phyloP scores from a whole-genome alignment of 768 basidiomycete genomes.

The Trametes villosa region DNA sequence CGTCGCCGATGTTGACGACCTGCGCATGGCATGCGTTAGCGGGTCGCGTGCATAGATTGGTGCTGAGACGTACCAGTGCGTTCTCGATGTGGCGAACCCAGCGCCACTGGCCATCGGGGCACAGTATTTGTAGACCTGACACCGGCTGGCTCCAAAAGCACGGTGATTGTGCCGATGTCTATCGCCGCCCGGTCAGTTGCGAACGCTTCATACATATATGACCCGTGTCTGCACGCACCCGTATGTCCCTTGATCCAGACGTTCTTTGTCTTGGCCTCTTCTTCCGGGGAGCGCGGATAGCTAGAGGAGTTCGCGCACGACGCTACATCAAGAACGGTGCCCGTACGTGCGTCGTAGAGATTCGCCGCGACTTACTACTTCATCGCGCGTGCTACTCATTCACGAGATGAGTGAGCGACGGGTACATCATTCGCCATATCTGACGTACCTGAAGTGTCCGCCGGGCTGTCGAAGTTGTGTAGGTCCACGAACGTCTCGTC shows the following conservation, averaged over 20 bases:
- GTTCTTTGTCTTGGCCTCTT: conserved; percentile 53
- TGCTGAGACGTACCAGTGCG: conserved; percentile 45
- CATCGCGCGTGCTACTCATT: conserved; percentile 45
- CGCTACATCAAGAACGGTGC: not conserved
- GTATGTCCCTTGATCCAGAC: conserved; percentile 68
- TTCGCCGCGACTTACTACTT: conserved; percentile 45
- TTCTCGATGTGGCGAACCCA: conserved; percentile 64
- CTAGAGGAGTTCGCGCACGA: conserved; percentile 31
- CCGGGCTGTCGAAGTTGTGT: conserved; percentile 41
- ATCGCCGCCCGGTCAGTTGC: not conserved
- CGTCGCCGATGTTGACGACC: conserved; percentile 58
- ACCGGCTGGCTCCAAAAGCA: conserved; percentile 67
- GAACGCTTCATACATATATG: not conserved
- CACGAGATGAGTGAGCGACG: not conserved
- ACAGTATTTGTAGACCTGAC: conserved; percentile 59
- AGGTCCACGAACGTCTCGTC: conserved; percentile 47
- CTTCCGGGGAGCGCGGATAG: conserved; percentile 53
- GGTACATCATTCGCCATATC: not conserved
- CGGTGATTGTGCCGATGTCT: conserved; percentile 61
- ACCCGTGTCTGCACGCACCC: conserved; percentile 38
- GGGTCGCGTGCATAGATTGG: not conserved
- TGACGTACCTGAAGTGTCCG: conserved; percentile 42
- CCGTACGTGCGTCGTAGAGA: too few species aligned
- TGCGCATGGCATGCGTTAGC: not conserved
- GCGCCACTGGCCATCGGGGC: conserved; percentile 55